Conservation (phyloP, 2,329 filamentous ascomycete species). For the Penicillium occitanis region DNA sequence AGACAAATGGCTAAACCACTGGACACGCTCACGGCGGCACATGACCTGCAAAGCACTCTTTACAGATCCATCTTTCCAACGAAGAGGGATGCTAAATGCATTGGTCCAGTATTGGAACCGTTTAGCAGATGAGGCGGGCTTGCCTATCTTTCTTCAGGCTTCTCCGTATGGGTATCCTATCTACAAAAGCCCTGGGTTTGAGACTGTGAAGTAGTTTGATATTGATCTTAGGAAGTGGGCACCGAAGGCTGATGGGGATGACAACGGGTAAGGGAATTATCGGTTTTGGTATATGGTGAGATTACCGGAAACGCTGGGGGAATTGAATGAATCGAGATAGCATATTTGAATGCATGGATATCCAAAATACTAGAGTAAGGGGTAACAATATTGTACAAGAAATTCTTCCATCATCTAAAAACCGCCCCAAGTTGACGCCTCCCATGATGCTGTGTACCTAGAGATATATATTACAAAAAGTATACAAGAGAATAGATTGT, state of each 20-base stretch:
- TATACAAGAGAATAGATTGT: slow-evolving; percentile 10
- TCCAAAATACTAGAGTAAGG: neutral
- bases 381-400: neutral
- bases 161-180: slow-evolving; percentile 10
- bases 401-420: neutral
- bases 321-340: neutral
- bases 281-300: slow-evolving; percentile 14
- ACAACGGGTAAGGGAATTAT: slow-evolving; percentile 16
- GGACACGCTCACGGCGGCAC: slow-evolving; percentile 11
- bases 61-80: slow-evolving; percentile 13
- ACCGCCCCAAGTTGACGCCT: slow-evolving; percentile 9
- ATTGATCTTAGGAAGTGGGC: slow-evolving; percentile 10
- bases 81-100: slow-evolving; percentile 10
- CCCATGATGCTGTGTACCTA: slow-evolving; percentile 8
- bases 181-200: slow-evolving; percentile 5
- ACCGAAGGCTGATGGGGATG: slow-evolving; percentile 2
- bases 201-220: slow-evolving; percentile 15
- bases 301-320: neutral
- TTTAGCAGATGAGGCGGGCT: slow-evolving; percentile 7
- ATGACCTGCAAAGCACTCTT: slow-evolving; percentile 15
- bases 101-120: slow-evolving; percentile 11
- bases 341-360: neutral
- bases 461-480: slow-evolving; percentile 2
- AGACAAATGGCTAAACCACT: slow-evolving; percentile 14
- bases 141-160: slow-evolving; percentile 11